These are phyloP conservation scores for Linderina pennispora DNA, from an alignment of 192 early-diverging fungal species.

Conservation along the genomic window DNA sequence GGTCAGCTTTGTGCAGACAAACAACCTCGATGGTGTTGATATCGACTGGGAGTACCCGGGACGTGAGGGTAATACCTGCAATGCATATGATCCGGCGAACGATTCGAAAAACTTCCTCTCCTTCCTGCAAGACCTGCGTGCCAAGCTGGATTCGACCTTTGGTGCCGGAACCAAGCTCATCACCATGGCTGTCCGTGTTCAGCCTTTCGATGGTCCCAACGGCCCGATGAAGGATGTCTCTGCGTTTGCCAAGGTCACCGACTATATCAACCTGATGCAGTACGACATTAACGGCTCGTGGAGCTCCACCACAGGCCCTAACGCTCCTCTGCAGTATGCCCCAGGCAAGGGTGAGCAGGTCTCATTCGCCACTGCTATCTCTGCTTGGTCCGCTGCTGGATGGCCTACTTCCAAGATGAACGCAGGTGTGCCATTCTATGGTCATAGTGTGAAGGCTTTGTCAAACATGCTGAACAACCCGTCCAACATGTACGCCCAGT, in stretches of 20 bases:
- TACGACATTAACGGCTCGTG: conserved; percentile 55
- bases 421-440: conserved; percentile 55
- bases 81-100: conserved; percentile 35
- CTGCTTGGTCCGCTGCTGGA: conserved; percentile 45
- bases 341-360: conserved; percentile 6
- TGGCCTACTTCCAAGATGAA: conserved; percentile 49
- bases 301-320: conserved; percentile 49
- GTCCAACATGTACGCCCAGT: conserved; percentile 4
- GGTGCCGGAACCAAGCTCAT: conserved; percentile 43
- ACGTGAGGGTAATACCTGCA: conserved; percentile 51
- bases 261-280: conserved; percentile 60
- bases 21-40: conserved; percentile 53
- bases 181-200: conserved; percentile 53
- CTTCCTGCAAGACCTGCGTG: conserved; percentile 53
- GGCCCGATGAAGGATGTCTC: conserved; percentile 46
- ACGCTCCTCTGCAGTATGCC: conserved; percentile 43
- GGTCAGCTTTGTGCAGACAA: conserved; percentile 21
- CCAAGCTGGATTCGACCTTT: conserved; percentile 44
- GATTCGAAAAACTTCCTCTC: conserved; percentile 58
- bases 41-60: conserved; percentile 62
- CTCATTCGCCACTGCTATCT: conserved; percentile 36
- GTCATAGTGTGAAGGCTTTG: conserved; percentile 14
- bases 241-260: conserved; percentile 50
- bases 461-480: conserved; percentile 7
- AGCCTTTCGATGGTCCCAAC: conserved; percentile 48